A percentile compares a stretch with the other conserved stretches of the same genome.
Conservation (phyloP, 2,329 filamentous ascomycete genomes). For the Neurospora sp. region DNA sequence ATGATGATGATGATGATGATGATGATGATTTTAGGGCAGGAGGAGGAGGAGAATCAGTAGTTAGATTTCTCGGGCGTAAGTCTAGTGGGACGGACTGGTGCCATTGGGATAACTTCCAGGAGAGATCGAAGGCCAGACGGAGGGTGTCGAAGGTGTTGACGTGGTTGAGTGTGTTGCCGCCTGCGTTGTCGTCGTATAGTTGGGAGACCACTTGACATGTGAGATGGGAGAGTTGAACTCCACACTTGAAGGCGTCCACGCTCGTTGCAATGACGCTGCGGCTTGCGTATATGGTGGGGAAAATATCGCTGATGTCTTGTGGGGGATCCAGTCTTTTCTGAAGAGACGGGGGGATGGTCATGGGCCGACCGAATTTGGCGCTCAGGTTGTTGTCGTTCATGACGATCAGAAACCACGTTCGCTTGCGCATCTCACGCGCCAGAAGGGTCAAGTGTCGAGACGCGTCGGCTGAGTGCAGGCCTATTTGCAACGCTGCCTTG, state of each 20-base stretch:
- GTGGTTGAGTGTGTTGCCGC: neutral
- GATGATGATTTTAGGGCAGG: neutral
- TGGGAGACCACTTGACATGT: neutral
- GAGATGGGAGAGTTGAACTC: neutral
- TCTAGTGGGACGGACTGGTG: neutral
- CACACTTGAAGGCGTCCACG: neutral
- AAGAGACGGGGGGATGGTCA: neutral
- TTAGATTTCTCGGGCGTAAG: neutral
- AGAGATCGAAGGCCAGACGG: neutral
- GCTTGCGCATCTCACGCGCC: neutral
- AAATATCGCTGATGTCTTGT: neutral
- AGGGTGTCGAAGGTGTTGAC: neutral
- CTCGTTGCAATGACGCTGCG: neutral
- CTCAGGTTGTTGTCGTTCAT: neutral
- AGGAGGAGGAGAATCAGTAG: neutral
- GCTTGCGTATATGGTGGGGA: neutral
- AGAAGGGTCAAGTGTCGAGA: neutral
- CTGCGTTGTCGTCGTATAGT: neutral
- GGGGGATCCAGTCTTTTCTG: neutral
- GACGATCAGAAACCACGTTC: neutral
- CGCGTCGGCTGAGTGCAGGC: neutral
- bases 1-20: neutral
- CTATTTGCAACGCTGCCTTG: constrained; percentile 1
- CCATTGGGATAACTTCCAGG: neutral
- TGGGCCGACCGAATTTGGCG: constrained; percentile 1